Percentiles rank a stretch among this genome's conserved stretches.
Evolutionary conservation across 2,329 filamentous ascomycete genomes (phyloP).

Genomic region (Pestalotiopsis sp.): DNA sequence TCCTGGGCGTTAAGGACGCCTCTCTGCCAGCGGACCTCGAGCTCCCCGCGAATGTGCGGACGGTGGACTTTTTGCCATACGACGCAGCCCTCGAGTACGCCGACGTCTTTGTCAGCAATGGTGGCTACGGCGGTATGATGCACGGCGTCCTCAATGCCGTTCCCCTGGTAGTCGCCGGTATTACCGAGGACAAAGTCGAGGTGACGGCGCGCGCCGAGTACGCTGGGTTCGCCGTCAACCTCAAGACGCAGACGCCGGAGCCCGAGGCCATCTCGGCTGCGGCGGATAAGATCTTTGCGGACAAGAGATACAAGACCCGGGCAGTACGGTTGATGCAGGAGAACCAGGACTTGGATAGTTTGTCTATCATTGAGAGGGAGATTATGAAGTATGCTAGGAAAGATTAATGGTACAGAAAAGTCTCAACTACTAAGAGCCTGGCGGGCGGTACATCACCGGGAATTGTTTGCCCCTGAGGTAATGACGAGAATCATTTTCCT

Average conservation of each 20-base stretch:
- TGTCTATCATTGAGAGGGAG: conserved; percentile 19
- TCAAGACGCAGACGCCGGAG: conserved; percentile 33
- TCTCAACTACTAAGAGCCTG: background rate
- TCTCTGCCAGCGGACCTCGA: conserved; percentile 24
- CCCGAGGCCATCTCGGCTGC: conserved; percentile 13
- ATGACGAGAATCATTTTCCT: too few relatives aligned
- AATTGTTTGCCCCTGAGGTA: background rate
- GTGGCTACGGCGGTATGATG: conserved; percentile 37
- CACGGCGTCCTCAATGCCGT: conserved; percentile 17
- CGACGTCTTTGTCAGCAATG: conserved; percentile 27
- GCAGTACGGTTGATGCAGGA: conserved; percentile 30
- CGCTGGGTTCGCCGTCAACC: conserved; percentile 45
- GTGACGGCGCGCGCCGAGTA: conserved; percentile 40
- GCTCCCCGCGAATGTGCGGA: conserved; percentile 41
- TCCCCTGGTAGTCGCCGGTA: conserved; percentile 18
- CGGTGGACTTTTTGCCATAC: conserved; percentile 49
- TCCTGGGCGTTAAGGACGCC: conserved; percentile 28
- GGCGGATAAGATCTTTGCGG: conserved; percentile 12
- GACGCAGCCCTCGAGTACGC: conserved; percentile 43
- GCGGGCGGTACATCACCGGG: background rate
- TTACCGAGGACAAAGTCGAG: conserved; percentile 29
- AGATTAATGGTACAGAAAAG: background rate
- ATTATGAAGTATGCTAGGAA: conserved; percentile 24
- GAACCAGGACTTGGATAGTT: conserved; percentile 28
- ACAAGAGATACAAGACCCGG: conserved; percentile 12